Evolutionary conservation across 2,329 filamentous ascomycete species (phyloP), one percentile per base, ranked within the genome.

Genomic region (Cordyceps farinosa): DNA sequence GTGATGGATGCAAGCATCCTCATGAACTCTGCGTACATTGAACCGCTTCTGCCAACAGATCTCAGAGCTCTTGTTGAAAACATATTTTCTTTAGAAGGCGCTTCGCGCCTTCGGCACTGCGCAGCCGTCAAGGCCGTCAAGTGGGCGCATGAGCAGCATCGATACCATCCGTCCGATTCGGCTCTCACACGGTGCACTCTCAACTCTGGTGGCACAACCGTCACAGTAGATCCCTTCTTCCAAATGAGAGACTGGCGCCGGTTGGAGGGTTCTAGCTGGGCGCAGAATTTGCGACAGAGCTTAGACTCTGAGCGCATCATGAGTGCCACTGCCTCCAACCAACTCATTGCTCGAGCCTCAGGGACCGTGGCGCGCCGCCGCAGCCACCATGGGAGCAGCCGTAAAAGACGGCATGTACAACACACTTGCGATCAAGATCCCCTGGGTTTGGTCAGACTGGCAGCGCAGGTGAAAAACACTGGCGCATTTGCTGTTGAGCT

Each of bases 1-100:
- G 87, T 84, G 50, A 96, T 98, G 88, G 94, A 98, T 73, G 94
- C 93, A 22, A 97, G 92, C 70, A 80, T 96, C 0, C 82, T 98
- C 22, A 98, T 98, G 94, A 92, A 88, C 62, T 89, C 93, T 1
- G 90, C 95, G 70, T 98, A 97, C 72, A 80, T 95, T 15, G 89
- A 91, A 65, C 94, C 94, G 1, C 80, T 97, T 5, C 77, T 90
- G 3, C 76, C 84, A 0, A 95, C 92, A 9, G 93, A 98, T 48
- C 84, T 98, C 2, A 70, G 75, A 5, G 75, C 78, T 9, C 80
- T 98, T 1, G 84, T 96, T n/a, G 79, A 86, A 9, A 84, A 85
- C 22, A 78, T 97, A 0, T 93, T 98, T 69, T 88, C 92, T 52
- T 82, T 84, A 4, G 88, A 94, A 52, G 92, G 90, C 42, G 84